Evolutionary conservation across 1,139 yeast genomes (phyloP).

Genomic region (Blastobotrys aristatus): DNA sequence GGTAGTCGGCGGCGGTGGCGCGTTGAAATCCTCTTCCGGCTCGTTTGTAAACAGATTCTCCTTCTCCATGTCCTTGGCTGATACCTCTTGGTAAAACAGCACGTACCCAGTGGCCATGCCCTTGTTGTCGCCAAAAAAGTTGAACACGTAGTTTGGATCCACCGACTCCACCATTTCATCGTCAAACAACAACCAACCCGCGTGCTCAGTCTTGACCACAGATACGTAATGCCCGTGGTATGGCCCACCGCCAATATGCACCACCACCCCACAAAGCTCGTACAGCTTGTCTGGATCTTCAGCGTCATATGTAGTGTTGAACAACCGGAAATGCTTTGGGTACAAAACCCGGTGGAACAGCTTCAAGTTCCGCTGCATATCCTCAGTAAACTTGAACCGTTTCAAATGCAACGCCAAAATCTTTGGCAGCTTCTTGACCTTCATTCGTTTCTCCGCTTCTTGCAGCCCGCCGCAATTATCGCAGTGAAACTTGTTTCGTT

Average conservation of each 20-base stretch:
- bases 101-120: constrained; percentile 92
- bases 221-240: constrained; percentile 96
- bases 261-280: constrained; percentile 79
- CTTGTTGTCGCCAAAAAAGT: constrained; percentile 84
- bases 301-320: constrained; percentile 64
- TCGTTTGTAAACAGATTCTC: constrained; percentile 28
- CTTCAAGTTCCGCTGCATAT: constrained; percentile 74
- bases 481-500: constrained; percentile 88
- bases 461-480: constrained; percentile 86
- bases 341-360: constrained; percentile 80
- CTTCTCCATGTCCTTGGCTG: constrained; percentile 26
- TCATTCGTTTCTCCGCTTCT: constrained; percentile 92
- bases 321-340: constrained; percentile 66
- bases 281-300: constrained; percentile 53
- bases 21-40: constrained; percentile 6
- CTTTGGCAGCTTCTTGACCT: constrained; percentile 70
- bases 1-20: constrained; percentile 5
- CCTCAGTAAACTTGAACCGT: constrained; percentile 87
- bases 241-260: constrained; percentile 96
- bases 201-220: constrained; percentile 68
- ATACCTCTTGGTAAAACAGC: constrained; percentile 57
- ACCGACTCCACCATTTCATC: constrained; percentile 93
- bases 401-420: constrained; percentile 79
- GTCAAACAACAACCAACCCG: constrained; percentile 89
- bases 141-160: constrained; percentile 74